Percentiles rank a stretch among this genome's conserved stretches.
Conservation (phyloP, 2,329 filamentous ascomycete genomes). For the Aspergillus candidus region DNA sequence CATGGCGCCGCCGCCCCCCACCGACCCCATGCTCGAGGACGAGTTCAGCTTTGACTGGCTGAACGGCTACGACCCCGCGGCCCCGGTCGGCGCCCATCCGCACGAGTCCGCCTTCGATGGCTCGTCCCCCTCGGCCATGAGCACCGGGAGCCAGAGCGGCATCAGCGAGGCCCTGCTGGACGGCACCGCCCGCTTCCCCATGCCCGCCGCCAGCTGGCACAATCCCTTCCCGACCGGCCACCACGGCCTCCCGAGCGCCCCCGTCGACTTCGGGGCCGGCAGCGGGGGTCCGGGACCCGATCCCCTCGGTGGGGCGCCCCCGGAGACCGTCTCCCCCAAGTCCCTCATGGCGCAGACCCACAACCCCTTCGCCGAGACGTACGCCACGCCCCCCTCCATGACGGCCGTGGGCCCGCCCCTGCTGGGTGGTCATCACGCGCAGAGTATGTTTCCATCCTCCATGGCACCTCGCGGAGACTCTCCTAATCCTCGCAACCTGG, state of each 20-base stretch:
- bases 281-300: too few species aligned
- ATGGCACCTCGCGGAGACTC: slow-evolving; percentile 40
- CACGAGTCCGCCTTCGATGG: slow-evolving; percentile 82
- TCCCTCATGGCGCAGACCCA: slow-evolving; percentile 57
- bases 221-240: slow-evolving; percentile 61
- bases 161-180: slow-evolving; percentile 83
- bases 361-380: slow-evolving; percentile 61
- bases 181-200: slow-evolving; percentile 58
- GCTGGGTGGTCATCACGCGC: slow-evolving; percentile 55
- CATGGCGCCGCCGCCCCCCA: slow-evolving; percentile 45
- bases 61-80: slow-evolving; percentile 71
- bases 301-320: slow-evolving; percentile 49
- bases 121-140: slow-evolving; percentile 93
- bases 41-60: slow-evolving; percentile 83
- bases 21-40: slow-evolving; percentile 53
- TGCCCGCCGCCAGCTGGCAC: slow-evolving; percentile 58
- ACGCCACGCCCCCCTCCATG: slow-evolving; percentile 72
- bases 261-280: slow-evolving; percentile 50
- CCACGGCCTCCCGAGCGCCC: slow-evolving; percentile 48
- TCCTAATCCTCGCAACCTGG: slow-evolving; percentile 43
- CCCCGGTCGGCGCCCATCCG: slow-evolving; percentile 57
- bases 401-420: slow-evolving; percentile 66
- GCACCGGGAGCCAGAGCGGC: slow-evolving; percentile 79
- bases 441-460: slow-evolving; percentile 46
- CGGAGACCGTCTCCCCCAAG: slow-evolving; percentile 71